These are phyloP conservation scores for Hygrophila difformis DNA, from an alignment of 257 asterid species.

Conservation along the genomic window DNA sequence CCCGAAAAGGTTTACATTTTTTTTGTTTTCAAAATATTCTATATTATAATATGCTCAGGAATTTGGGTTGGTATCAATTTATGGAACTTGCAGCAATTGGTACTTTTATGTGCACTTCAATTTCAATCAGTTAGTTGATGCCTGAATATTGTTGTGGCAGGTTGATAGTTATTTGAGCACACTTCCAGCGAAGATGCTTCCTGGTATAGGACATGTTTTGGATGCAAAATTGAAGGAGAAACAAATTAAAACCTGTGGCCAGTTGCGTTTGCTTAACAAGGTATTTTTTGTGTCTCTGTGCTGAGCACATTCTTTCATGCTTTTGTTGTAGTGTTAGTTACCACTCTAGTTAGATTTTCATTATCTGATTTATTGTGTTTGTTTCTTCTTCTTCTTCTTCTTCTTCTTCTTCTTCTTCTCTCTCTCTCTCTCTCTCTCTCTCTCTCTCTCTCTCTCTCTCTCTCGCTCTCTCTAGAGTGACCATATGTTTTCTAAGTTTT, in stretches of 20 bases:
- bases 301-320: not conserved
- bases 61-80: too few species aligned
- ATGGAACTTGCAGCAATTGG: constrained; percentile 9
- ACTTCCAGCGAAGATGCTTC: constrained; percentile 94
- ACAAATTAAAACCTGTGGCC: constrained; percentile 67
- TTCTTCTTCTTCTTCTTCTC: too few species aligned
- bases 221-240: constrained; percentile 64
- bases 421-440: too few species aligned
- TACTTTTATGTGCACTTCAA: not conserved
- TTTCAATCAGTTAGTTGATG: not conserved
- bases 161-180: constrained; percentile 56
- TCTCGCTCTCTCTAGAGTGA: too few species aligned
- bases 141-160: constrained; percentile 28
- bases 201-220: constrained; percentile 85
- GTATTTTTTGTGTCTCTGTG: constrained; percentile 18
- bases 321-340: too few species aligned
- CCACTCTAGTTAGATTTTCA: too few species aligned
- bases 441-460: too few species aligned
- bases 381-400: too few species aligned
- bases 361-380: too few species aligned
- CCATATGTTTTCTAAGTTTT: too few species aligned
- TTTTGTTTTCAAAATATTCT: constrained; percentile 1
- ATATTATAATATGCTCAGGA: too few species aligned
- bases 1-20: constrained; percentile 45
- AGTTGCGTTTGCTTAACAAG: constrained; percentile 60